These are phyloP conservation scores for Gamarada debralockiae DNA, from an alignment of 495 filamentous ascomycete species.

Conservation along the genomic window DNA sequence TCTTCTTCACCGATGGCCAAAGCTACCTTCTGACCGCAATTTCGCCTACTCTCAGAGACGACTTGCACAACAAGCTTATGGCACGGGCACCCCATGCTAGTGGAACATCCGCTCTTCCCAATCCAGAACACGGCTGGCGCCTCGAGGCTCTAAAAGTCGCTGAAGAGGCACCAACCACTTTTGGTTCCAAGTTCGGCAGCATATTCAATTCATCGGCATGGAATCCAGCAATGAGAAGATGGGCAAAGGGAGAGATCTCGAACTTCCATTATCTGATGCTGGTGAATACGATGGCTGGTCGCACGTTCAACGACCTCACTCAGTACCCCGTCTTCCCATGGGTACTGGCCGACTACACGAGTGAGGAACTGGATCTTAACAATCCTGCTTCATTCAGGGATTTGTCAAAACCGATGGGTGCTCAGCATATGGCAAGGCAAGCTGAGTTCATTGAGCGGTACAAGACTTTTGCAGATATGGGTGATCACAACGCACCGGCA, in stretches of 20 bases:
- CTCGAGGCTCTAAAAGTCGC: slow-evolving; percentile 78
- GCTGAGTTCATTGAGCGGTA: slow-evolving; percentile 78
- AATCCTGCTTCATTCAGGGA: slow-evolving; percentile 85
- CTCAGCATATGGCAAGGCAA: slow-evolving; percentile 73
- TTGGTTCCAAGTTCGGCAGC: slow-evolving; percentile 90
- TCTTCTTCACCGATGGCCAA: slow-evolving; percentile 94
- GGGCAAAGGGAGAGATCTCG: slow-evolving; percentile 91
- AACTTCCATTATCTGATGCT: slow-evolving; percentile 99
- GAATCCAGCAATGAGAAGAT: slow-evolving; percentile 85
- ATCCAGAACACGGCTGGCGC: slow-evolving; percentile 75
- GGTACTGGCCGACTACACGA: slow-evolving; percentile 94
- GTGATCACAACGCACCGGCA: slow-evolving; percentile 65
- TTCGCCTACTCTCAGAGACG: slow-evolving; percentile 67
- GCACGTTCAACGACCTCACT: slow-evolving; percentile 96
- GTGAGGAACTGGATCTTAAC: slow-evolving; percentile 85
- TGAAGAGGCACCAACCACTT: slow-evolving; percentile 69
- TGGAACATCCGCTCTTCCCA: slow-evolving; percentile 41
- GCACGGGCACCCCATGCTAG: slow-evolving; percentile 74
- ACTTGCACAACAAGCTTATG: slow-evolving; percentile 68
- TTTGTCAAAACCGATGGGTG: slow-evolving; percentile 93
- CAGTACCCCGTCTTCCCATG: slow-evolving; percentile 98
- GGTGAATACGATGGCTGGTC: slow-evolving; percentile 92
- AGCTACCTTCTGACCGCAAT: slow-evolving; percentile 90
- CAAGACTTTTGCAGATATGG: slow-evolving; percentile 86
- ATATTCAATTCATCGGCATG: slow-evolving; percentile 75